Conservation (phyloP, 768 basidiomycete species). For the Mycena crocata region DNA sequence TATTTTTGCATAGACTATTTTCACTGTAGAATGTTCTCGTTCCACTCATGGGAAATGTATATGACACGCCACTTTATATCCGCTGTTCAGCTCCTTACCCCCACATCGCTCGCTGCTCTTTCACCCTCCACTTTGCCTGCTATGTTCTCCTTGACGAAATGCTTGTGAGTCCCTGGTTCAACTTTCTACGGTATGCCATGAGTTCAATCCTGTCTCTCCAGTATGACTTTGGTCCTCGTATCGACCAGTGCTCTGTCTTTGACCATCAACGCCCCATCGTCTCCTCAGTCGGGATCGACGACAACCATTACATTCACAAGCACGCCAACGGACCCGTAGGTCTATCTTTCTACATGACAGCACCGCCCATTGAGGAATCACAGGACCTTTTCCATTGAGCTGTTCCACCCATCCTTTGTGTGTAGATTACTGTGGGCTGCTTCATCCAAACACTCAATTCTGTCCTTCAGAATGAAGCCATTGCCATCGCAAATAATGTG, state of each 20-base stretch:
- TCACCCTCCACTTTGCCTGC: not conserved
- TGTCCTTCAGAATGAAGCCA: not conserved
- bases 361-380: not conserved
- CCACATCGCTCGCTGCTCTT: not conserved
- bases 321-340: slow-evolving; percentile 15
- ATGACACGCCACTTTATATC: not conserved
- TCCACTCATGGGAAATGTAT: not conserved
- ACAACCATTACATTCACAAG: slow-evolving; percentile 25
- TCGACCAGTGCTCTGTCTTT: not conserved
- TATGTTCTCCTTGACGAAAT: slow-evolving; percentile 19
- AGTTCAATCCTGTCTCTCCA: not conserved
- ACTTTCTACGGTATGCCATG: not conserved
- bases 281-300: slow-evolving; percentile 1
- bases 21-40: not conserved
- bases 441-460: no score
- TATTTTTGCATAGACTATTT: slow-evolving; percentile 2
- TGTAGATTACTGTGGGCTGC: not conserved
- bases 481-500: slow-evolving; percentile 25
- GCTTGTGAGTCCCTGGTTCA: not conserved
- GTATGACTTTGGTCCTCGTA: not conserved
- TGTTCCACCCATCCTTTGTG: slow-evolving; percentile 13
- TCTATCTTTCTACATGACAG: not conserved
- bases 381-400: slow-evolving; percentile 23
- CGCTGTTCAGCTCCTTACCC: not conserved
- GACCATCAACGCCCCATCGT: not conserved